These are phyloP conservation scores for Leptographium wingfieldii DNA, from an alignment of 2,329 filamentous ascomycete genomes.

Conservation along the genomic window DNA sequence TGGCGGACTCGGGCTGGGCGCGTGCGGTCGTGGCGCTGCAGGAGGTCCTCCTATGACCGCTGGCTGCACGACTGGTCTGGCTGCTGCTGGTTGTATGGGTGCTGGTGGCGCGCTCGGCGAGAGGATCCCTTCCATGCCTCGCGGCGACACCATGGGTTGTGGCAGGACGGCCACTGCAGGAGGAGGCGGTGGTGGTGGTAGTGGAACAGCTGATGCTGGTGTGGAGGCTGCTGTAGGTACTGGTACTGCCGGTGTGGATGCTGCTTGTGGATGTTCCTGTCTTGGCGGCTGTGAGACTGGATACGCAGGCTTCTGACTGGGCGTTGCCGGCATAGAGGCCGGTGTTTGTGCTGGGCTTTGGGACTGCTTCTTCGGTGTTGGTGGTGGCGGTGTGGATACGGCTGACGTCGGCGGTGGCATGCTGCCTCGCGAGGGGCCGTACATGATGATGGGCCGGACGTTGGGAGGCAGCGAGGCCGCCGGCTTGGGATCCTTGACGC, in stretches of 20 bases:
- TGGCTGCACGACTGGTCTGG: not conserved
- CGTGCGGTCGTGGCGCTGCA: conserved; percentile 7
- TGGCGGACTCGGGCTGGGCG: conserved; percentile 15
- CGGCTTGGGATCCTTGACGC: conserved; percentile 52
- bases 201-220: not conserved
- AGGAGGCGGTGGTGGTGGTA: not conserved
- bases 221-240: not conserved
- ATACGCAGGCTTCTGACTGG: not conserved
- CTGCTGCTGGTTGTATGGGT: not conserved
- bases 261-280: not conserved
- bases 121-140: conserved; percentile 18
- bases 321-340: not conserved
- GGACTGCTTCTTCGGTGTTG: conserved; percentile 16
- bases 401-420: conserved; percentile 34
- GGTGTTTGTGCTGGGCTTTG: conserved; percentile 14
- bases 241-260: not conserved
- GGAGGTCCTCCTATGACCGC: not conserved
- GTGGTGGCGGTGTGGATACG: conserved; percentile 22
- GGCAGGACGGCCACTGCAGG: conserved; percentile 3
- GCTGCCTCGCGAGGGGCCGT: conserved; percentile 49
- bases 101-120: conserved; percentile 11
- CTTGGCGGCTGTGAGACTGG: not conserved
- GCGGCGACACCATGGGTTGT: conserved; percentile 15
- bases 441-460: conserved; percentile 47
- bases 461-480: conserved; percentile 26